Conservation (phyloP, 495 filamentous ascomycete genomes). For the Aspergillus avenaceus region DNA sequence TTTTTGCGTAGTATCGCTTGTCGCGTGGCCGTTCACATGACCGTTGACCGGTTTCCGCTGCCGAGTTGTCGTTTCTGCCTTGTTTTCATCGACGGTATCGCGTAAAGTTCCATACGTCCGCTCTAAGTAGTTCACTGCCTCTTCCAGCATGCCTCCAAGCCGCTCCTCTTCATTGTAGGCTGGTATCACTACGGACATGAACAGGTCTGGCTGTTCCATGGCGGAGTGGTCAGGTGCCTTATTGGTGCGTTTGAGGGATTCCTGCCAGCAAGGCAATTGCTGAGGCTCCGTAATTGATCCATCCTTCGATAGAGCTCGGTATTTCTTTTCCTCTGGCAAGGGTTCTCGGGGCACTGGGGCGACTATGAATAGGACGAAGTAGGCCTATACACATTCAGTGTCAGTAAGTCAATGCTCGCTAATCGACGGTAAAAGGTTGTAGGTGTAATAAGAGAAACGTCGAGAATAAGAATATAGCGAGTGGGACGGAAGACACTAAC, state of each 20-base stretch:
- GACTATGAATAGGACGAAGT: slow-evolving; percentile 63
- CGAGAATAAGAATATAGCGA: not conserved
- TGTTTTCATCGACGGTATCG: slow-evolving; percentile 10
- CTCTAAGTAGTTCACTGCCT: slow-evolving; percentile 84
- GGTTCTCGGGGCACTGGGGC: slow-evolving; percentile 77
- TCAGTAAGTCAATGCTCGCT: slow-evolving; percentile 5
- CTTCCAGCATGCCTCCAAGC: slow-evolving; percentile 77
- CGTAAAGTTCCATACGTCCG: slow-evolving; percentile 58
- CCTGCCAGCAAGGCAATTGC: slow-evolving; percentile 79
- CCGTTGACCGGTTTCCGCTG: slow-evolving; percentile 30
- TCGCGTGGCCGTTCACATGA: slow-evolving; percentile 19
- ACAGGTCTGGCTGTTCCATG: slow-evolving; percentile 51
- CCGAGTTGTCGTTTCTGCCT: slow-evolving; percentile 22
- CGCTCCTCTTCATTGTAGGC: slow-evolving; percentile 92
- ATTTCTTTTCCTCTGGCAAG: slow-evolving; percentile 78
- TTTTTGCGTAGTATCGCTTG: slow-evolving; percentile 19
- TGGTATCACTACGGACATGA: slow-evolving; percentile 86
- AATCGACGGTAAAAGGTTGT: not conserved
- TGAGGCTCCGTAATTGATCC: slow-evolving; percentile 56
- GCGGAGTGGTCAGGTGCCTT: slow-evolving; percentile 22
- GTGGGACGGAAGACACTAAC: slow-evolving; percentile 23
- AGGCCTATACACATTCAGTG: slow-evolving; percentile 48
- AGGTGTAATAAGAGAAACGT: not conserved
- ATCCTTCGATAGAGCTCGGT: slow-evolving; percentile 65
- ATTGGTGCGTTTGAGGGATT: slow-evolving; percentile 48